Base-by-base conservation (phyloP, 768 basidiomycete genomes). In the Naganishia vaughanmartiniae region DNA sequence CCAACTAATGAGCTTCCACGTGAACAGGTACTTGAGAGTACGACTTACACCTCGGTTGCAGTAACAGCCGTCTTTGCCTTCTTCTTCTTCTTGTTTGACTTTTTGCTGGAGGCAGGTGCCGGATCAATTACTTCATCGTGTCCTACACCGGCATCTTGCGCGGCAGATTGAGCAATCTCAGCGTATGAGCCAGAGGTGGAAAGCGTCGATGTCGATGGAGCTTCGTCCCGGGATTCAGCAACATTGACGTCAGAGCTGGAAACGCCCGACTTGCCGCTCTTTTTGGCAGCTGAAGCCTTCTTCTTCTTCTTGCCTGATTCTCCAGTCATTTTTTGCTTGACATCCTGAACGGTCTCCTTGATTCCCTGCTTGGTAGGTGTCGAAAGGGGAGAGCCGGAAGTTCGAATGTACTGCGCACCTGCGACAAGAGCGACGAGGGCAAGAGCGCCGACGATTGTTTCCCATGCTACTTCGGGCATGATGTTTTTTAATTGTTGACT, bases 401-500 rank as follows among this genome's bases (percentile, higher is more conserved):
- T 63, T 17, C 60, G 42, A 34, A 69, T 57, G 57, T 69, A 69
- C 30, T 58, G 68, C 45, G 56, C 56, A 19, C 68, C 68, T 5
- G 68, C 68, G 31, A 69, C 58, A n/a, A 69, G 57, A 26, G 68
- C 68, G 28, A 54, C 68, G 21, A 69, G 54, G 19, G 58, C 58
- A 42, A 51, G 56, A 30, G 68, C 68, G 42, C 56, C 56, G 57
- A 69, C 42, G 68, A 69, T 58, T 33, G 68, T 69, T 54, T 69
- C 68, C 45, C 56, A 58, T n/a, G 68, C 31, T 30, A 69, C 48
- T 30, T 69, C n/a, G 21, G 68, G 68, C 68, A 69, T 69, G 26
- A 30, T 69, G 6, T 46, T 15, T 53, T 19, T 42, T 11, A n/a
- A 11, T 14, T 14, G 11, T 65, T 58, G 57, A 26, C 11, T 11